phyloP scores from a whole-genome alignment of 164 flowering plant species.

The Vitis rotundifolia region DNA sequence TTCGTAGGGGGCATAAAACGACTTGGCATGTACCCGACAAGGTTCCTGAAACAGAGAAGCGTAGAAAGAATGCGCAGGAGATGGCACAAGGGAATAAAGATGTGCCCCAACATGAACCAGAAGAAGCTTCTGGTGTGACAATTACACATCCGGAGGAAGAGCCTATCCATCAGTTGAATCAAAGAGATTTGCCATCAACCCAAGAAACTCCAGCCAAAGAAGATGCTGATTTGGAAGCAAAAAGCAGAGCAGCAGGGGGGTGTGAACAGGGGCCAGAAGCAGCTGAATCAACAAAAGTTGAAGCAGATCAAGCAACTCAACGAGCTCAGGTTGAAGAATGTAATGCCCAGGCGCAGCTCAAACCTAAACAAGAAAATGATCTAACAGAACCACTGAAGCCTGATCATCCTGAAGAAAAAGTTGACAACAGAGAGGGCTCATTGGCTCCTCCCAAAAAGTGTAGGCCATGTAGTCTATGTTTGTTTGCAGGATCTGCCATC shows the following conservation, averaged over 20 bases:
- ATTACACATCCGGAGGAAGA: background rate
- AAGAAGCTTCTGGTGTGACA: too few relatives aligned
- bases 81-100: background rate
- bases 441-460: background rate
- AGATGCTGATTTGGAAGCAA: too few relatives aligned
- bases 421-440: background rate
- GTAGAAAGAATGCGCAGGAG: background rate
- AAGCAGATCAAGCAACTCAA: background rate
- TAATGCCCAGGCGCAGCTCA: too few relatives aligned
- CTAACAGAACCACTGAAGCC: too few relatives aligned
- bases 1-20: constrained; percentile 10
- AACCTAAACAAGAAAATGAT: constrained; percentile 6
- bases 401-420: background rate
- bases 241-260: background rate
- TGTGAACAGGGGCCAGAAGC: background rate
- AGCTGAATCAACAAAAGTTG: constrained; percentile 1
- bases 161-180: background rate
- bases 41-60: constrained; percentile 1
- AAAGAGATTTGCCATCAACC: constrained; percentile 9
- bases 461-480: constrained; percentile 12
- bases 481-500: constrained; percentile 42
- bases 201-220: background rate
- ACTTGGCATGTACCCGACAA: constrained; percentile 9
- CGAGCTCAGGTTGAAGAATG: background rate
- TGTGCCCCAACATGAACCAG: too few relatives aligned